Percentiles rank a stretch among this genome's conserved stretches.
These are phyloP conservation scores for Verticillium zaregamsianum DNA, from an alignment of 2,329 filamentous ascomycete species.

Conservation along the genomic window DNA sequence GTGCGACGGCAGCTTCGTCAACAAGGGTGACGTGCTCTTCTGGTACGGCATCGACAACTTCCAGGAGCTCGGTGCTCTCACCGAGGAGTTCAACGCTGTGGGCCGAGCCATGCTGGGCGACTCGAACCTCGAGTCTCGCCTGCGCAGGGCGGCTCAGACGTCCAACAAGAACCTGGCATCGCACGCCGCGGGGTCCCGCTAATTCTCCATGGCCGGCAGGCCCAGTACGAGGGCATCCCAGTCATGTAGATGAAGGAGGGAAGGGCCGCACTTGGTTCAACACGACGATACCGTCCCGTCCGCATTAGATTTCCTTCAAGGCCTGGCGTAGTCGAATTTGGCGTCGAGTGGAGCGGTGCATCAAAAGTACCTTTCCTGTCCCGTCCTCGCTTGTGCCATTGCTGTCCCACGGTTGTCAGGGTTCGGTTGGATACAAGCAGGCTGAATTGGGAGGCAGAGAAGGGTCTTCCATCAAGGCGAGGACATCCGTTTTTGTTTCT, in stretches of 20 bases:
- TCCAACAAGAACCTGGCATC: conserved; percentile 50
- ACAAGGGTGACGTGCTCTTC: conserved; percentile 86
- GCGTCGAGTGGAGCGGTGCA: background rate
- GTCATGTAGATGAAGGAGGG: conserved; percentile 27
- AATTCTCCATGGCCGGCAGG: conserved; percentile 55
- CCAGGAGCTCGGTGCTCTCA: conserved; percentile 76
- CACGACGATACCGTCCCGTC: background rate
- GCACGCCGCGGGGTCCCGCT: conserved; percentile 33
- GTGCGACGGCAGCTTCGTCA: conserved; percentile 84
- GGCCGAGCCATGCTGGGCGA: conserved; percentile 85
- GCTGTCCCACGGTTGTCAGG: background rate
- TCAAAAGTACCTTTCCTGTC: background rate
- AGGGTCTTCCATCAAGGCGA: background rate
- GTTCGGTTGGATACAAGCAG: background rate
- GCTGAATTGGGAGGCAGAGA: background rate
- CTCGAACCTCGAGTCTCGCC: conserved; percentile 80
- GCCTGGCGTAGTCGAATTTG: background rate
- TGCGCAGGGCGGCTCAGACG: conserved; percentile 71
- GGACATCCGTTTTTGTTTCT: background rate
- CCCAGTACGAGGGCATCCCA: conserved; percentile 74
- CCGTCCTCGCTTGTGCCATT: background rate
- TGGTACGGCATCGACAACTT: conserved; percentile 88
- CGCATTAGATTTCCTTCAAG: background rate
- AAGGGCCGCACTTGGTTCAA: background rate
- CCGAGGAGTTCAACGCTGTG: conserved; percentile 79